phyloP scores from a whole-genome alignment of 495 filamentous ascomycete genomes.

The Penicillium angulare region DNA sequence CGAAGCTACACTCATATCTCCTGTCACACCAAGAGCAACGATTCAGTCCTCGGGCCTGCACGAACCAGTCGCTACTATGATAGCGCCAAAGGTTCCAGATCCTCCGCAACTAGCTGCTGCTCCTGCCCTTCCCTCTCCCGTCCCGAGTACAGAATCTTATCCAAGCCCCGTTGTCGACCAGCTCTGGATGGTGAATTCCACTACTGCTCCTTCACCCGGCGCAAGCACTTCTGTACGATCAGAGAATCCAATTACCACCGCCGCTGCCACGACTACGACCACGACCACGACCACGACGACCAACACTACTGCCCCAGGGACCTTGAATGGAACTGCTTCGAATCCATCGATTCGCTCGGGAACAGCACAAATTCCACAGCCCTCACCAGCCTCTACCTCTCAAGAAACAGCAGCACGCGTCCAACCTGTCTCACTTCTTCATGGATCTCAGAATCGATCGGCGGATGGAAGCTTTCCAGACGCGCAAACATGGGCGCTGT shows the following conservation, averaged over 20 bases:
- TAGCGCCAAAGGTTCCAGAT: too few relatives aligned
- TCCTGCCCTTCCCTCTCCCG: constrained; percentile 18
- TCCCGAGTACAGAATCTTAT: constrained; percentile 15
- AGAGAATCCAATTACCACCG: neutral
- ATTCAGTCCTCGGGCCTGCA: constrained; percentile 2
- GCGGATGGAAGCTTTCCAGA: neutral
- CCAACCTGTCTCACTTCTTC: too few relatives aligned
- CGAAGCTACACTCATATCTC: constrained; percentile 20
- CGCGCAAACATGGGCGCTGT: constrained; percentile 9
- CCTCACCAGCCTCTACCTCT: neutral
- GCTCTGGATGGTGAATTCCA: neutral
- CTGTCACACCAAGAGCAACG: constrained; percentile 22
- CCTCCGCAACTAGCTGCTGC: constrained; percentile 6
- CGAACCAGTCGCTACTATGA: too few relatives aligned
- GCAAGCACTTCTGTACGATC: neutral
- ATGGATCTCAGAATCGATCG: too few relatives aligned
- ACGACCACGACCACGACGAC: too few relatives aligned
- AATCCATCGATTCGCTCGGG: neutral
- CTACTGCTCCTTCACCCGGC: neutral
- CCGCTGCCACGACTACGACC: neutral
- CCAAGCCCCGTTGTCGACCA: constrained; percentile 9
- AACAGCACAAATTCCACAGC: neutral
- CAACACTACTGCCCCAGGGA: too few relatives aligned
- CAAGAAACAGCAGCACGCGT: too few relatives aligned
- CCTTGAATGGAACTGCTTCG: neutral